Evolutionary conservation across 2,329 filamentous ascomycete species (phyloP), one percentile per base, ranked within the genome.

Genomic region (Tricladium varicosporioides): DNA sequence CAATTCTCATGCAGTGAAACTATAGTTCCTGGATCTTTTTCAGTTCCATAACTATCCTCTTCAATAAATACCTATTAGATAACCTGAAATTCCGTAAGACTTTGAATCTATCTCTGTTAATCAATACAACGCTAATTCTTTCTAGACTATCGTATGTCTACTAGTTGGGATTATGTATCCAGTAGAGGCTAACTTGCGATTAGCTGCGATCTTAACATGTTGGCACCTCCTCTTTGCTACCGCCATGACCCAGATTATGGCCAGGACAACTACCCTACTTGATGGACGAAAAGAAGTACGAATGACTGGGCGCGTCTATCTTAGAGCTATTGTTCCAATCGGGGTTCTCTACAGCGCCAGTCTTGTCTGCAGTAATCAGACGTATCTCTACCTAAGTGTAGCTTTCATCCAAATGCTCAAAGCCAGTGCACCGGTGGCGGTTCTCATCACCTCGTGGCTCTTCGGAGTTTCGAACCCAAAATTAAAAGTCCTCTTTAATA

Each of bases 371-470:
- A 91, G 92, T 70, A 97, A 97, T 79, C 77, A 95, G 75, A 91
- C 92, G 65, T 97, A 97, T 73, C 84, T 96, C 53, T 96, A 96
- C 75, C 85, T 97, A 58, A 92, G 88, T 64, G 92, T 97, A 57
- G 89, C 92, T 61, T 97, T 97, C 75, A 97, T 97, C 69, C 92
- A 97, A 80, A 97, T 97, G 92, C 86, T 97, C 74, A 97, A 97
- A 88, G 87, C 90, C 52, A 96, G 91, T 45, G 97, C 90, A 22
- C 93, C 93, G 15, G 92, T 97, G 58, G 92, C 91, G 51, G 92
- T 97, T 49, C 84, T 97, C 32, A 76, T 97, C 63, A 87, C 89
- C 32, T 90, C 90, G 65, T 97, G 93, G 92, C 79, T 81, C 53
- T 85, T 97, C 69, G 90, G 91, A 57, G 85, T 96, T 62, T 85